Evolutionary conservation across 371 early-diverging fungal genomes (phyloP), one percentile per base, ranked within the genome.

Genomic region (Rhizopus delemar): DNA sequence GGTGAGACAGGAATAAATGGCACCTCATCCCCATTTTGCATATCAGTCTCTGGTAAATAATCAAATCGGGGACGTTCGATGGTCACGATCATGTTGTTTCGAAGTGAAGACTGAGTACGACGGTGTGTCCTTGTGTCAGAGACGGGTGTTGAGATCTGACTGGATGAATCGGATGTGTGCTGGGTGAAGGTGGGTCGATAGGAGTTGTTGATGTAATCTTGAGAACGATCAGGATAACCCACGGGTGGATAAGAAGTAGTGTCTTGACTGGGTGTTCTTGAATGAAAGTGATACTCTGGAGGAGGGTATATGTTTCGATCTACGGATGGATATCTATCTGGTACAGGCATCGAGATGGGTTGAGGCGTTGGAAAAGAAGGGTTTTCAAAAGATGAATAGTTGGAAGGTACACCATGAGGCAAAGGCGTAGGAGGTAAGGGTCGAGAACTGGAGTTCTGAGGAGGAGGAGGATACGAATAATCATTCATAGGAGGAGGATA

Each of bases 1-100:
- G 69, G 69, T 41, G 69, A 69, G 15, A 69, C 69, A 9, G 69
- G 69, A 48, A 69, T 56, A 62, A 69, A 69, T 15, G 65, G 65
- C 36, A 60, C 39, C 38, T 57, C 68, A 3, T 65, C 69, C 35
- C 63, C 57, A 43, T 51, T 58, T 8, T 33, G 39, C 35, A 41
- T 49, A 48, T 52, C 39, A 41, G 39, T 34, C 41, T 60, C 64
- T 49, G 65, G 38, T 7, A 58, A 16, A 52, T 46, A 53, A 8
- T 38, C 56, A 43, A 55, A 59, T 8, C 62, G 53, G 33, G 69
- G 69, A 22, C 69, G 58, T 34, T 69, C 69, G 43, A 69, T 69
- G 0, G 69, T 69, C 48, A 59, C 53, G 31, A 67, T 67, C 48
- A 59, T 52, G 13, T 60, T 65, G 15, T 41, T 45, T 22, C 65